Base-by-base conservation (phyloP, 2,329 filamentous ascomycete species). In the Alternaria postmessia region DNA sequence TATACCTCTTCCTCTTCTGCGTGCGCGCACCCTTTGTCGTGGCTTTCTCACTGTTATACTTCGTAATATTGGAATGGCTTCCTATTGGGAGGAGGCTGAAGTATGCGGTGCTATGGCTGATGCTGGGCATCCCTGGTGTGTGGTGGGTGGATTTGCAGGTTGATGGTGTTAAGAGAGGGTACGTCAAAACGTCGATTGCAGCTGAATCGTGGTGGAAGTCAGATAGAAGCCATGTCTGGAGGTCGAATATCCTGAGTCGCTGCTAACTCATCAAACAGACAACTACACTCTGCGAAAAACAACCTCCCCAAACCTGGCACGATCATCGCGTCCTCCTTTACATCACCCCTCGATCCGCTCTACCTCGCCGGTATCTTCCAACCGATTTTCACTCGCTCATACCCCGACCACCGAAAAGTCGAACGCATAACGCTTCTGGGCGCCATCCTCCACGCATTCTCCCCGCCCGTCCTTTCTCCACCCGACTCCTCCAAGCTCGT, bases 71-170 rank as follows among this genome's bases (percentile, higher is more conserved):
- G 54, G 92, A 94, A 81, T 91, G 90, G 85, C 86, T 97, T 14
- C 93, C 93, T 0, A 84, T 91, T 9, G 88, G 88, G 1, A 85
- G 85, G 8, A 73, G 89, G 34, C 81, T 89, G 43, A 93, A 93
- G 73, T 98, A 98, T 81, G 88, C 91, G 12, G 88, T 93, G 49
- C 82, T 98, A 54, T 98, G 95, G 94, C 86, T 88, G 62, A 87
- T 98, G 66, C 87, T 99, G 69, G 91, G 89, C 38, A 91, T 96
- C 60, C 93, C 94, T 0, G 94, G 95, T 28, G 92, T 99, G 59
- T 98, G 94, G 93, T 98, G 94, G 94, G 90, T 97, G 57, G 95
- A 99, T 79, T 83, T 99, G n/a, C 94, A 97, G 79, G 92, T 99
- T 67, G 95, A 99, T 77, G 94, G 94, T 59, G 95, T 99, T 54